Conservation (phyloP, 768 basidiomycete species). For the Clathrus columnatus region DNA sequence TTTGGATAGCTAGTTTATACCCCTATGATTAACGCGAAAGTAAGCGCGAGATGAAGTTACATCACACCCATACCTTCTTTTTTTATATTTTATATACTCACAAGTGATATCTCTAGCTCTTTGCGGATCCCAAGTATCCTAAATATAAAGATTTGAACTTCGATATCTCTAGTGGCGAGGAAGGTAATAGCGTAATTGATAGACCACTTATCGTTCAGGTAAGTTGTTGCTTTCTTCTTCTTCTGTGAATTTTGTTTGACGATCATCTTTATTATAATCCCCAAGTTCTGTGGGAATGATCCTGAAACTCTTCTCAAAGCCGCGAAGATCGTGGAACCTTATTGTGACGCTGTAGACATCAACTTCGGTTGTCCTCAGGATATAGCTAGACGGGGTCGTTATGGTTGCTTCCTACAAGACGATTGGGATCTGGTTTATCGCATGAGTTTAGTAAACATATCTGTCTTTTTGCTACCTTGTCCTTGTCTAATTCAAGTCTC, state of each 20-base stretch:
- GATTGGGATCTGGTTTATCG: slow-evolving; percentile 86
- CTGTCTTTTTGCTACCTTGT: neutral
- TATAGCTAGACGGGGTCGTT: slow-evolving; percentile 79
- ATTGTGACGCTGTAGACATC: slow-evolving; percentile 91
- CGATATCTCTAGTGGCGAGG: slow-evolving; percentile 63
- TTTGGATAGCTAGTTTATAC: slow-evolving; percentile 91
- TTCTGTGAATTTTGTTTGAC: no score
- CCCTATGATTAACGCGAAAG: slow-evolving; percentile 97
- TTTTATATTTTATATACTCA: slow-evolving; percentile 15
- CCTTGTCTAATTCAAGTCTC: neutral
- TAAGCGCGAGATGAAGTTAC: slow-evolving; percentile 21
- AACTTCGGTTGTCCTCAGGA: slow-evolving; percentile 95
- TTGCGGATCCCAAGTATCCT: slow-evolving; percentile 41
- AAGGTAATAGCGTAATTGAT: slow-evolving; percentile 68
- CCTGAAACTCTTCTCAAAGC: slow-evolving; percentile 68
- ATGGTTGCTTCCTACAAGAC: slow-evolving; percentile 88
- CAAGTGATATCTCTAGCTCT: slow-evolving; percentile 45
- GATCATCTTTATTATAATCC: slow-evolving; percentile 11
- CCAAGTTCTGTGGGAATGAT: slow-evolving; percentile 84
- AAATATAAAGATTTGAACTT: slow-evolving; percentile 58
- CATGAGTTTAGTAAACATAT: slow-evolving; percentile 45
- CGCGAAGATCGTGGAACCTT: slow-evolving; percentile 63
- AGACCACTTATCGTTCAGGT: slow-evolving; percentile 79
- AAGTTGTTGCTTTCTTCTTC: neutral
- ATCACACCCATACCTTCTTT: neutral